Percentiles rank a stretch among this genome's conserved stretches.
Evolutionary conservation across 495 filamentous ascomycete species (phyloP).

Genomic region (Lentithecium fluviatile): DNA sequence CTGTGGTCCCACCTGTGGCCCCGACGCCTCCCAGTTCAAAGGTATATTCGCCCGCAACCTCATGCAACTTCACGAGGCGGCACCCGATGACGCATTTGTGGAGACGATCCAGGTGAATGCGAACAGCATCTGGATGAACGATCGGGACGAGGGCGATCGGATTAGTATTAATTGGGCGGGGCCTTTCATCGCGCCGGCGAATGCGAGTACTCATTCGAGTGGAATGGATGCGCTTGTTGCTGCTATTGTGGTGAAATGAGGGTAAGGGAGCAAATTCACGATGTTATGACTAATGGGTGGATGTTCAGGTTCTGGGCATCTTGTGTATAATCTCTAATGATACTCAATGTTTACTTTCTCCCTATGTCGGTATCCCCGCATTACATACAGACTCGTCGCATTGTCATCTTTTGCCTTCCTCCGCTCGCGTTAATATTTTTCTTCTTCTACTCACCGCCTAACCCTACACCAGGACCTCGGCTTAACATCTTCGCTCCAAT

Average conservation of each 20-base stretch:
- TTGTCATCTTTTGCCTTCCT: background rate
- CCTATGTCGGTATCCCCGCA: background rate
- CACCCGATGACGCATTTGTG: constrained; percentile 53
- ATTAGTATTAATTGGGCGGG: constrained; percentile 61
- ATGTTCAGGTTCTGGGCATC: background rate
- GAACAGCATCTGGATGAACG: constrained; percentile 65
- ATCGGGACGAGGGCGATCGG: constrained; percentile 54
- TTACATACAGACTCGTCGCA: too few relatives aligned
- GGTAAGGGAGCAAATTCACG: background rate
- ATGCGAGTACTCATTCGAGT: constrained; percentile 63
- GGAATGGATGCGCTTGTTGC: constrained; percentile 71
- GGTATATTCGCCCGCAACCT: constrained; percentile 75
- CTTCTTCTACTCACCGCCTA: too few relatives aligned
- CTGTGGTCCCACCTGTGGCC: constrained; percentile 64
- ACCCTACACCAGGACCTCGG: too few relatives aligned
- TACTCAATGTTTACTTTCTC: constrained; percentile 7
- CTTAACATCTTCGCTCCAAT: too few relatives aligned
- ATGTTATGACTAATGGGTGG: background rate
- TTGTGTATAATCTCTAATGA: constrained; percentile 21
- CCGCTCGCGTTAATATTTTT: too few relatives aligned
- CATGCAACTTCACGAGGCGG: constrained; percentile 54
- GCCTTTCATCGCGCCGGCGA: constrained; percentile 48
- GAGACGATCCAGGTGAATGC: constrained; percentile 60
- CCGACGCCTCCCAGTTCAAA: constrained; percentile 72
- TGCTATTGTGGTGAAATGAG: constrained; percentile 43